Percentiles rank a stretch among this genome's conserved stretches.
Conservation (phyloP, 2,329 filamentous ascomycete species). For the Xylariomycetidae sp. region DNA sequence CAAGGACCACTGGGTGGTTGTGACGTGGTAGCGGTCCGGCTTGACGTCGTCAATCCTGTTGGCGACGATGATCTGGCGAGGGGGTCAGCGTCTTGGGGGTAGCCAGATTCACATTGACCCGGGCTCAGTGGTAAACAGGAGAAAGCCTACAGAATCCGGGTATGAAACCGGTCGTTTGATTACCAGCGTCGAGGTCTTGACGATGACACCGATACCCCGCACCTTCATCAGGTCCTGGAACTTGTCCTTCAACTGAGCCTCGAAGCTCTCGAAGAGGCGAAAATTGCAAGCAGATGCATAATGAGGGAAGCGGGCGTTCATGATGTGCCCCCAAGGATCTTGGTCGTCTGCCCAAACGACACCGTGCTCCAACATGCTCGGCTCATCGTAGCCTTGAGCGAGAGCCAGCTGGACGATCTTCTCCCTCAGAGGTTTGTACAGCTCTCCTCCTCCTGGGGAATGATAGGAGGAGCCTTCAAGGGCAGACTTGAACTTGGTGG, state of each 20-base stretch:
- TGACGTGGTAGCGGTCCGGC: conserved; percentile 10
- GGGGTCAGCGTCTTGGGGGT: conserved; percentile 1
- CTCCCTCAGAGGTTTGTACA: conserved; percentile 9
- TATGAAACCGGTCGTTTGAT: conserved; percentile 10
- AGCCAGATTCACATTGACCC: neutral
- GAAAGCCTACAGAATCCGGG: conserved; percentile 9
- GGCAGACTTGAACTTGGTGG: conserved; percentile 6
- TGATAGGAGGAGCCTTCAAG: conserved; percentile 12
- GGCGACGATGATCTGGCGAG: conserved; percentile 11
- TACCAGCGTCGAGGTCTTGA: conserved; percentile 5
- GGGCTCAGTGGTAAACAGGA: neutral
- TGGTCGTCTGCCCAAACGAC: conserved; percentile 12
- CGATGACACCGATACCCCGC: conserved; percentile 8
- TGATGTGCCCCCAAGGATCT: conserved; percentile 10
- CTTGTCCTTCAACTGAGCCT: conserved; percentile 11
- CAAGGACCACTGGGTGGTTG: conserved; percentile 10
- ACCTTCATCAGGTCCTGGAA: conserved; percentile 10
- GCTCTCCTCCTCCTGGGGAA: conserved; percentile 8
- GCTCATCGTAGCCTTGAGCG: conserved; percentile 8
- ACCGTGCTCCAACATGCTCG: conserved; percentile 10
- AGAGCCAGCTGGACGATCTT: conserved; percentile 6
- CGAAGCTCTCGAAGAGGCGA: conserved; percentile 10
- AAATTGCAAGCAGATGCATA: conserved; percentile 7
- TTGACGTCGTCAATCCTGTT: conserved; percentile 8
- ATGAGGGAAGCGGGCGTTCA: conserved; percentile 9